Evolutionary conservation across 441 rosid species (phyloP).

Genomic region (Erysimum cheiri): DNA sequence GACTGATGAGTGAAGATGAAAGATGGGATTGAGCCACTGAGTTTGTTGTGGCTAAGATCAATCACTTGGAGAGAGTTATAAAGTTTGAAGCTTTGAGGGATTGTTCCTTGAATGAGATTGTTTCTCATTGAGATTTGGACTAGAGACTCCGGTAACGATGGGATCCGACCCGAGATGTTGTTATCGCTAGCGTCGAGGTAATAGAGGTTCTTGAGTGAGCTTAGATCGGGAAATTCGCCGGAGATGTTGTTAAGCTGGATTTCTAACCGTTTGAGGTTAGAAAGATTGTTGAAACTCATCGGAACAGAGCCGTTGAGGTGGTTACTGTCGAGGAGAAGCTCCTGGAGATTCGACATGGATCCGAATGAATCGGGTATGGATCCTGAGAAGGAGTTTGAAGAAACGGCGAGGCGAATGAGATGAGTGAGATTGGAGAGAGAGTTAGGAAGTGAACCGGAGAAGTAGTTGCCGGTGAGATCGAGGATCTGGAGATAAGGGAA

Average conservation of each 20-base stretch:
- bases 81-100: conserved; percentile 49
- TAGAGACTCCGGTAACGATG: conserved; percentile 52
- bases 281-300: conserved; percentile 52
- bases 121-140: conserved; percentile 70
- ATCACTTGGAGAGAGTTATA: conserved; percentile 60
- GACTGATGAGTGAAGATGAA: conserved; percentile 64
- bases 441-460: conserved; percentile 64
- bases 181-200: conserved; percentile 74
- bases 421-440: conserved; percentile 61
- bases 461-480: conserved; percentile 70
- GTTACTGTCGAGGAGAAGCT: conserved; percentile 69
- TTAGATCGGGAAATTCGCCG: conserved; percentile 62
- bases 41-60: conserved; percentile 69
- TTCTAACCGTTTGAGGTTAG: conserved; percentile 61
- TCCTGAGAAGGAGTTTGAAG: conserved; percentile 66
- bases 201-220: conserved; percentile 53
- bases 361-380: conserved; percentile 63
- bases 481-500: conserved; percentile 64
- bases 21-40: conserved; percentile 56
- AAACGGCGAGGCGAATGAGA: conserved; percentile 60
- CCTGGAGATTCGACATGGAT: conserved; percentile 58
- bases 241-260: conserved; percentile 66
- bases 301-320: conserved; percentile 59
- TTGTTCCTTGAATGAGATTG: conserved; percentile 57
- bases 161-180: conserved; percentile 57